Conservation (phyloP, 1,139 yeast genomes). For the Schizosaccharomyces versatilis region DNA sequence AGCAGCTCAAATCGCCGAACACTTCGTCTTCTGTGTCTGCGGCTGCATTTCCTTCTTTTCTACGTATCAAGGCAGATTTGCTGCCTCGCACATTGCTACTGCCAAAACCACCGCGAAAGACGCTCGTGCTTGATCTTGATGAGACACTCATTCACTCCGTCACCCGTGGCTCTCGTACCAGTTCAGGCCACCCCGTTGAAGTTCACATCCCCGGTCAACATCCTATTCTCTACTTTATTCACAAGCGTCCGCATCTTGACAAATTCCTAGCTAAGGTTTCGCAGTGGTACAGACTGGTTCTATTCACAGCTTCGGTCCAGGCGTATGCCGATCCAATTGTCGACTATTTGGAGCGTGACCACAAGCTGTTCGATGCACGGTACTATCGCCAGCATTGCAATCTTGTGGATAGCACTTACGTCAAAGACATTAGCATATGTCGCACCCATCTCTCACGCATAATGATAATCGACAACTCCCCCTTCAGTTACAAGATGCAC, state of each 20-base stretch:
- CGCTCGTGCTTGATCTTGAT: conserved; percentile 68
- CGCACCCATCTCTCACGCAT: conserved; percentile 43
- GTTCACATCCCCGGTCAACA: conserved; percentile 40
- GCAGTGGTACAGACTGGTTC: conserved; percentile 72
- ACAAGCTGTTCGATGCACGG: conserved; percentile 33
- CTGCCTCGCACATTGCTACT: background rate
- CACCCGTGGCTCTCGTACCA: conserved; percentile 38
- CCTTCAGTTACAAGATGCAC: conserved; percentile 64
- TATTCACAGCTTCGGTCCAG: conserved; percentile 82
- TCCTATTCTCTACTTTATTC: conserved; percentile 69
- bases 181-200: conserved; percentile 59
- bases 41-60: too few relatives aligned
- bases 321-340: conserved; percentile 96
- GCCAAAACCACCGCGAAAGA: conserved; percentile 24
- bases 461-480: conserved; percentile 75
- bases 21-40: too few relatives aligned
- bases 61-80: background rate
- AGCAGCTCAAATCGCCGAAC: background rate
- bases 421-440: conserved; percentile 51
- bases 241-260: conserved; percentile 81
- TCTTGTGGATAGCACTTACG: conserved; percentile 55
- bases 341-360: conserved; percentile 53
- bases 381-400: conserved; percentile 67
- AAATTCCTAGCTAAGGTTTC: conserved; percentile 54
- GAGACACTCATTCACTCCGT: conserved; percentile 85